Evolutionary conservation across 495 filamentous ascomycete species (phyloP), one percentile per base, ranked within the genome.

Genomic region (Hyaloscypha finlandica): DNA sequence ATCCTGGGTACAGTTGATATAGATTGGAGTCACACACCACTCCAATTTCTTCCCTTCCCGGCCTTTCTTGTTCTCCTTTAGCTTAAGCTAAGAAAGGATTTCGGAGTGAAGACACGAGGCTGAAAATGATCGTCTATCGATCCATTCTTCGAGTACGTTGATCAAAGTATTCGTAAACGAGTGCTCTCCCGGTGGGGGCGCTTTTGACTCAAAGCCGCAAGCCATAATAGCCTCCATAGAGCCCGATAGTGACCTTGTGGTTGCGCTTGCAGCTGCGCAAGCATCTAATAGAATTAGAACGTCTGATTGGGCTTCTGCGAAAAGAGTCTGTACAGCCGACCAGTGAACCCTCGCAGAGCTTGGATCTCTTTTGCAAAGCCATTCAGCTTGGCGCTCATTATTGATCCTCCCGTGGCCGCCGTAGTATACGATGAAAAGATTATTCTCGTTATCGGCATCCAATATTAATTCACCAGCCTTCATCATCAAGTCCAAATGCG

Each of bases 371-470:
- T n/a, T n/a, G n/a, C n/a, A n/a, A n/a, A n/a, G n/a, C n/a, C n/a
- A n/a, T n/a, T n/a, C n/a, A n/a, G n/a, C n/a, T n/a, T n/a, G n/a
- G 62, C 75, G 81, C 77, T 20, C 81, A 73, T 79, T n/a, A n/a
- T n/a, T n/a, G n/a, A n/a, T n/a, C n/a, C n/a, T n/a, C n/a, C n/a
- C 83, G 70, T 85, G 84, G 16, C 84, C 84, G 9, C 78, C 83
- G 63, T 85, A 85, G 67, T 86, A 86, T 8, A 85, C 74, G 9
- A 85, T 70, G 60, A 86, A 76, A 11, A 86, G 65, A 1, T 80
- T 84, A n/a, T n/a, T n/a, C 55, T 85, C 81, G 32, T 71, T 75
- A 19, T 76, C 74, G 52, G 84, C 81, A 20, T 81, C 75, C 66
- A 83, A 79, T 59, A 85, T 76, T 74, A 84, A 76, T 48, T 80